Conservation (phyloP, 2,329 filamentous ascomycete species). For the Cladosporium sp. region DNA sequence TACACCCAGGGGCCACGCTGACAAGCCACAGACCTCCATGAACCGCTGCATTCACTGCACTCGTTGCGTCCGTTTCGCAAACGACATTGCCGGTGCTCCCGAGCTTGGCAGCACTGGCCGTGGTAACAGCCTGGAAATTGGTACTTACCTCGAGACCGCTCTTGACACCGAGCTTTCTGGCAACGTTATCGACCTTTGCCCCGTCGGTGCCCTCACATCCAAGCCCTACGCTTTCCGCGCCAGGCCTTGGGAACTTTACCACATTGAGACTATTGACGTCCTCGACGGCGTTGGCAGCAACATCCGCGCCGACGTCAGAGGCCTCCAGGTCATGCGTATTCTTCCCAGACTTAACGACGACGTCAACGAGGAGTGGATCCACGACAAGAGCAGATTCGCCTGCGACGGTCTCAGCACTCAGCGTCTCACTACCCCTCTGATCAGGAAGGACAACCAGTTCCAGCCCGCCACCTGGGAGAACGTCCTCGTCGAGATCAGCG, state of each 20-base stretch:
- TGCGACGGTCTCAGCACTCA: constrained; percentile 97
- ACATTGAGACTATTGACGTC: constrained; percentile 93
- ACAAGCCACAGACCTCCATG: constrained; percentile 71
- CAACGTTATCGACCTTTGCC: constrained; percentile 97
- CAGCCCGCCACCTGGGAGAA: constrained; percentile 94
- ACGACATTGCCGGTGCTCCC: constrained; percentile 91
- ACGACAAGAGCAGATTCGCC: constrained; percentile 95
- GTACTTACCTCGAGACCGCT: constrained; percentile 92
- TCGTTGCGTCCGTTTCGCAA: constrained; percentile 93
- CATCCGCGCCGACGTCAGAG: constrained; percentile 87
- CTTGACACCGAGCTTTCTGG: constrained; percentile 92
- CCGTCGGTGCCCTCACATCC: constrained; percentile 90
- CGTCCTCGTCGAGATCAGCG: constrained; percentile 78
- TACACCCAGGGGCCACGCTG: constrained; percentile 7
- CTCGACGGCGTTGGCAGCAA: constrained; percentile 89
- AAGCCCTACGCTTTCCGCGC: constrained; percentile 98
- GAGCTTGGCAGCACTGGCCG: constrained; percentile 92
- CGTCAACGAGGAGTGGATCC: constrained; percentile 99
- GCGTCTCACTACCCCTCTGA: constrained; percentile 84
- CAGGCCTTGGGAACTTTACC: constrained; percentile 93
- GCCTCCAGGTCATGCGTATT: constrained; percentile 93
- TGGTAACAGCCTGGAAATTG: constrained; percentile 96
- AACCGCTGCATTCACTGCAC: constrained; percentile 99
- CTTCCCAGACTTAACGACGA: constrained; percentile 92
- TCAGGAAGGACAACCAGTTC: constrained; percentile 85